Percentiles rank a stretch among this genome's conserved stretches.
phyloP scores from a whole-genome alignment of 2,329 filamentous ascomycete species.

The Xylaria sp. region DNA sequence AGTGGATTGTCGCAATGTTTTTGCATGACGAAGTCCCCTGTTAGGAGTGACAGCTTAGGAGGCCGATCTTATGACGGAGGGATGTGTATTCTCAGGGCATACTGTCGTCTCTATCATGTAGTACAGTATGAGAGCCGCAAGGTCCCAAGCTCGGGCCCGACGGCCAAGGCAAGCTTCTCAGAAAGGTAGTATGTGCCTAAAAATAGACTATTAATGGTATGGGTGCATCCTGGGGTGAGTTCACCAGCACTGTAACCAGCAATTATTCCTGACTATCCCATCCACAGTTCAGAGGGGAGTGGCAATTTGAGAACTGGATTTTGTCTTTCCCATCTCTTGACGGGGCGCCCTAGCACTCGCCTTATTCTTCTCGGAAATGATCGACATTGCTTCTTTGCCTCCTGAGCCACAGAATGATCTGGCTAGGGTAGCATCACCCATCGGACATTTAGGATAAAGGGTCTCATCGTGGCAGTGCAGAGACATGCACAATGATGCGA shows the following conservation, averaged over 20 bases:
- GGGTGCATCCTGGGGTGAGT: constrained; percentile 18
- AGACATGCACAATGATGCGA: constrained; percentile 34
- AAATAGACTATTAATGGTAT: constrained; percentile 25
- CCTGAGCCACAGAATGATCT: constrained; percentile 16
- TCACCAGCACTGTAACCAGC: background rate
- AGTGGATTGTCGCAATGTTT: constrained; percentile 20
- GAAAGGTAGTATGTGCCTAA: constrained; percentile 18
- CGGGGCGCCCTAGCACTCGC: constrained; percentile 12
- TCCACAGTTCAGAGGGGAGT: constrained; percentile 23
- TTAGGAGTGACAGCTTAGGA: constrained; percentile 15
- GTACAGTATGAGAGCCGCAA: constrained; percentile 14
- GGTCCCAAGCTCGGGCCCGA: constrained; percentile 20
- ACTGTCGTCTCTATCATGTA: constrained; percentile 16
- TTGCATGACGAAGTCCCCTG: constrained; percentile 22
- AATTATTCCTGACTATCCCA: constrained; percentile 11
- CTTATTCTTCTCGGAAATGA: constrained; percentile 27
- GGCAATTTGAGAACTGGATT: constrained; percentile 12
- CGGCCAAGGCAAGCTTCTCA: constrained; percentile 14
- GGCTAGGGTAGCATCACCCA: constrained; percentile 31
- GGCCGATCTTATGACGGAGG: constrained; percentile 30
- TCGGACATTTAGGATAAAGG: constrained; percentile 32
- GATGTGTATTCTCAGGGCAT: constrained; percentile 16
- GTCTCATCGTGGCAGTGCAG: constrained; percentile 39
- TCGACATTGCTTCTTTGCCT: constrained; percentile 27
- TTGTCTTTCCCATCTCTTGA: background rate